Base-by-base conservation (phyloP, 768 basidiomycete species). In the Galerina marginata region DNA sequence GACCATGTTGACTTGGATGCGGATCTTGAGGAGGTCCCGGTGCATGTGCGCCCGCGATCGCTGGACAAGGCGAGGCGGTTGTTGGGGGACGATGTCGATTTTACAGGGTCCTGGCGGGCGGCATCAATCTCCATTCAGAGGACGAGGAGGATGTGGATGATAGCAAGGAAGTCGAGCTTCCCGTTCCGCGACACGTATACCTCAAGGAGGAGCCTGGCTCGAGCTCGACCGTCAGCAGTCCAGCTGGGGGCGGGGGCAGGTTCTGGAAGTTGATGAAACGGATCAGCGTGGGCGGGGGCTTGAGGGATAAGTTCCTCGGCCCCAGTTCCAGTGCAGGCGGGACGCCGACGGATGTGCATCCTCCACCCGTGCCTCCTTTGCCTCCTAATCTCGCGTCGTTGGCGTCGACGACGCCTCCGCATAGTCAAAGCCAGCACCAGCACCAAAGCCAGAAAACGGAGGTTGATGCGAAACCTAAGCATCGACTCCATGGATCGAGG, bases 191-290 rank as follows among this genome's bases (percentile, higher is more conserved):
- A 6, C 44, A 33, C 15, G 56, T 47, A 29, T 1, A 10, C 10
- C 48, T 42, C 47, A 58, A 55, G 25, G 50, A 33, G 38, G 42
- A 57, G 42, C 50, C 33, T 10, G 44, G n/a, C 37, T 38, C 51
- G 38, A 63, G 59, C 37, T 29, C 53, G 25, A 53, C 53, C 7
- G 57, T 43, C 2, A 61, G 47, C 23, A 61, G 47, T 23, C 38
- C 52, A 3, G 48, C 56, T 6, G 64, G 67, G 5, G 75, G 79
- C 5, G 76, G 80, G 6, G 78, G 77, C 50, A 85, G 79, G 65
- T 71, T 90, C 2, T 90, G 88, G 88, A 87, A 81, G 71, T 68
- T 92, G 52, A 80, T 91, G 79, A 90, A 89, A 71, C 80, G 87
- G 42, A 84, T 92, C 60, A 90, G 88, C 60, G 81, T 84, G 0